A percentile compares a stretch with the other conserved stretches of the same genome.
Evolutionary conservation across 208 protist species (phyloP).

Genomic region (Naegleria lovaniensis): DNA sequence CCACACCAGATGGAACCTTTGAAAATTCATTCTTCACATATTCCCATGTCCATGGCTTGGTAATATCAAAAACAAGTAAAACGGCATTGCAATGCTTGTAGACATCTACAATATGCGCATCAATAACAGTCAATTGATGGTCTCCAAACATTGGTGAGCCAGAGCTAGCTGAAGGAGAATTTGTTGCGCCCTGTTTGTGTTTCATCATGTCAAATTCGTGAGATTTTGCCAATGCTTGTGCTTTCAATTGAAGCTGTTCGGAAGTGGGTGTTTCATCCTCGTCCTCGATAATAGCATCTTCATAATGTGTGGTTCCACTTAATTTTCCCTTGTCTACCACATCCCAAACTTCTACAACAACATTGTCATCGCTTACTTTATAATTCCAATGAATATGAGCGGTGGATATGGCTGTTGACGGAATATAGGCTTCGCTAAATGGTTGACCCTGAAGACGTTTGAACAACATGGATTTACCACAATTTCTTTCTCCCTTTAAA

Average conservation of each 20-base stretch:
- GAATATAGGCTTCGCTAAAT: slow-evolving; percentile 36
- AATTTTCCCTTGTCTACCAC: slow-evolving; percentile 40
- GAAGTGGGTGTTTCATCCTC: background rate
- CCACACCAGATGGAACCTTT: slow-evolving; percentile 31
- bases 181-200: background rate
- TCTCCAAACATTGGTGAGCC: background rate
- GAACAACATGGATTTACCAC: slow-evolving; percentile 40
- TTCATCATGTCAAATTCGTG: background rate
- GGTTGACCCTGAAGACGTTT: slow-evolving; percentile 35
- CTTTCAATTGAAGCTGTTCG: background rate
- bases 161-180: background rate
- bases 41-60: slow-evolving; percentile 34
- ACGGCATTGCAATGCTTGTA: slow-evolving; percentile 40
- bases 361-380: slow-evolving; percentile 34
- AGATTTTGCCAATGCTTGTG: slow-evolving; percentile 11
- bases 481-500: slow-evolving; percentile 33
- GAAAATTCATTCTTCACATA: slow-evolving; percentile 33
- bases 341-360: slow-evolving; percentile 48
- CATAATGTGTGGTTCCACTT: background rate
- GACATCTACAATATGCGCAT: slow-evolving; percentile 38
- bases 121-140: background rate
- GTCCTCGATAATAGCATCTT: background rate
- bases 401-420: slow-evolving; percentile 31
- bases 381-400: slow-evolving; percentile 43
- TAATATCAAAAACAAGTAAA: slow-evolving; percentile 42